Evolutionary conservation across 2,329 filamentous ascomycete genomes (phyloP).

Genomic region (Pseudodiploospora longispora): DNA sequence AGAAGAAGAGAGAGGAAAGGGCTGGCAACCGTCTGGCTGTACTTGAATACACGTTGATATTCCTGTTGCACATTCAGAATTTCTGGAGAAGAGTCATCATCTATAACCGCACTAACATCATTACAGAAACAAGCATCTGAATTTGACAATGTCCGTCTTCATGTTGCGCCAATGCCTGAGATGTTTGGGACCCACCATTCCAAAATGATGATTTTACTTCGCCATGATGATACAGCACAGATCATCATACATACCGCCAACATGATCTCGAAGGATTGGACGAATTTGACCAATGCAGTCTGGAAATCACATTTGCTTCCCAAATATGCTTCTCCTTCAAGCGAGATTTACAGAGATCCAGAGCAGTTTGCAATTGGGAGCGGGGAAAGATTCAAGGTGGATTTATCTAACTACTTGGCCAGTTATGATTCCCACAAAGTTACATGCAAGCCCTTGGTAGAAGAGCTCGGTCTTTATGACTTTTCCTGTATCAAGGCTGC

Average conservation of each 20-base stretch:
- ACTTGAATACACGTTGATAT: too few species aligned
- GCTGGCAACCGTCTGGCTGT: too few species aligned
- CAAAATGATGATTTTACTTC: constrained; percentile 80
- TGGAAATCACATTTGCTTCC: constrained; percentile 71
- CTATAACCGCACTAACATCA: too few species aligned
- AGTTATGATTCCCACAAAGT: constrained; percentile 55
- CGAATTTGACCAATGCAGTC: constrained; percentile 76
- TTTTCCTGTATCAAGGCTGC: constrained; percentile 62
- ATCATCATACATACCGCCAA: constrained; percentile 85
- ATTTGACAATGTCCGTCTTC: constrained; percentile 60
- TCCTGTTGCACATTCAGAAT: too few species aligned
- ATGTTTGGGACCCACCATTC: constrained; percentile 79
- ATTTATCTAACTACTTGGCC: constrained; percentile 63
- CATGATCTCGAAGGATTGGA: constrained; percentile 83
- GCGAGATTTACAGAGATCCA: not conserved
- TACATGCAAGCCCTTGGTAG: constrained; percentile 46
- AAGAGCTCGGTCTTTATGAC: constrained; percentile 54
- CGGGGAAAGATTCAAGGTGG: constrained; percentile 65
- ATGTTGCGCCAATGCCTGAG: constrained; percentile 72
- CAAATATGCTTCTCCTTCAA: constrained; percentile 18
- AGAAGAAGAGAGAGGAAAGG: too few species aligned
- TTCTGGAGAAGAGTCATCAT: too few species aligned
- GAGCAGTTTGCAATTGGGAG: constrained; percentile 35
- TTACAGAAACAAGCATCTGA: constrained; percentile 50
- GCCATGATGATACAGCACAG: constrained; percentile 68